These are phyloP conservation scores for Evernia prunastri DNA, from an alignment of 495 filamentous ascomycete species.

Conservation along the genomic window DNA sequence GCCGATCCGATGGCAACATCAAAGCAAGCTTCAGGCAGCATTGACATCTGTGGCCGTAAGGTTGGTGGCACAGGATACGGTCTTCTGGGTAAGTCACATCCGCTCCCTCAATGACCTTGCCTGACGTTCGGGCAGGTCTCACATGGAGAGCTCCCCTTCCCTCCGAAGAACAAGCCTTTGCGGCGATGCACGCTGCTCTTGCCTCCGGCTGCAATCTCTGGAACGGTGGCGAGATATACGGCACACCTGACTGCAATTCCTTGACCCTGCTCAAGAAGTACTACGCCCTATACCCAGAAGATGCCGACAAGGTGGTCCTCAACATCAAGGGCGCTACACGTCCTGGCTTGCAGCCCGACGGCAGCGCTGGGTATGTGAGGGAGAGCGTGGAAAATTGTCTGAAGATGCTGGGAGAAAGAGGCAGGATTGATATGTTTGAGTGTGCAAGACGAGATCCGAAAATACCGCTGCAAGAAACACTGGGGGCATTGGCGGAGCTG, in stretches of 20 bases:
- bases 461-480: conserved; percentile 49
- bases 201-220: conserved; percentile 61
- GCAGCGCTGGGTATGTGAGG: conserved; percentile 54
- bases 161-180: conserved; percentile 55
- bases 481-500: conserved; percentile 39
- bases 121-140: conserved; percentile 43
- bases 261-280: conserved; percentile 51
- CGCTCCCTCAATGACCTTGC: neutral
- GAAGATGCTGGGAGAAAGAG: conserved; percentile 55
- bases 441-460: conserved; percentile 63
- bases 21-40: neutral
- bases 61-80: neutral
- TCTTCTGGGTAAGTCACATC: neutral
- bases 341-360: conserved; percentile 44
- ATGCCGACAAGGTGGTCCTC: conserved; percentile 51
- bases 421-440: conserved; percentile 75
- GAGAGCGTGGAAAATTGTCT: conserved; percentile 59
- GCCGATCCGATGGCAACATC: neutral
- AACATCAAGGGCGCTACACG: conserved; percentile 51
- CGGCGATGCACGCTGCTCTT: conserved; percentile 59
- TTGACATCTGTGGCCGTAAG: neutral
- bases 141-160: conserved; percentile 58
- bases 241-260: conserved; percentile 58
- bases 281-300: conserved; percentile 52
- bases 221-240: conserved; percentile 80